Conservation (phyloP, 192 early-diverging fungal species). For the Lobosporangium transversale region DNA sequence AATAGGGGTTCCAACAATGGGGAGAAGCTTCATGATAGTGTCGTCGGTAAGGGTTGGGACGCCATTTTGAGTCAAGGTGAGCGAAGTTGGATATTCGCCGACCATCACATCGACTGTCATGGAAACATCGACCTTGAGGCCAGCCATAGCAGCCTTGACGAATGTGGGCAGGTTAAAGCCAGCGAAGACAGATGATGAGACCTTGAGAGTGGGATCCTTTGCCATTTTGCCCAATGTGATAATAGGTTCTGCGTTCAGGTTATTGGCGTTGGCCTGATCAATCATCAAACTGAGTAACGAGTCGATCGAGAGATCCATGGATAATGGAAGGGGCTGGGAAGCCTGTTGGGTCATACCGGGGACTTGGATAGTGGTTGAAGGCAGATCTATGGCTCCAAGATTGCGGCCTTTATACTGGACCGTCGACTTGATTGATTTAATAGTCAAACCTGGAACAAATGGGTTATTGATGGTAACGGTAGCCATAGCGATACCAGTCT, state of each 20-base stretch:
- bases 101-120: constrained; percentile 55
- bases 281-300: constrained; percentile 58
- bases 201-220: constrained; percentile 51
- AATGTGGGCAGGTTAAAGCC: constrained; percentile 60
- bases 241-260: constrained; percentile 56
- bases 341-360: constrained; percentile 53
- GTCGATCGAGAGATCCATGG: constrained; percentile 63
- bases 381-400: constrained; percentile 61
- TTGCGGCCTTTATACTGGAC: constrained; percentile 56
- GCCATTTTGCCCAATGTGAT: constrained; percentile 55
- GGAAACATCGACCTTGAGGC: constrained; percentile 59
- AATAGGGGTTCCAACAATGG: constrained; percentile 65
- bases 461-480: constrained; percentile 65
- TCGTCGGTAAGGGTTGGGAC: constrained; percentile 58
- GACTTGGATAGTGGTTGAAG: constrained; percentile 51
- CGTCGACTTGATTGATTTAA: constrained; percentile 60
- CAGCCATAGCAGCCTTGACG: constrained; percentile 57
- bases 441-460: constrained; percentile 59
- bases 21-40: constrained; percentile 59
- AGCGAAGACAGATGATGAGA: constrained; percentile 50
- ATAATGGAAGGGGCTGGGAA: constrained; percentile 50
- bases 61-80: constrained; percentile 54
- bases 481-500: constrained; percentile 58
- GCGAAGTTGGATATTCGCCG: constrained; percentile 60
- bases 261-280: constrained; percentile 56